Base-by-base conservation (phyloP, 805 yeast species). In the Candida pseudofarinosa region DNA sequence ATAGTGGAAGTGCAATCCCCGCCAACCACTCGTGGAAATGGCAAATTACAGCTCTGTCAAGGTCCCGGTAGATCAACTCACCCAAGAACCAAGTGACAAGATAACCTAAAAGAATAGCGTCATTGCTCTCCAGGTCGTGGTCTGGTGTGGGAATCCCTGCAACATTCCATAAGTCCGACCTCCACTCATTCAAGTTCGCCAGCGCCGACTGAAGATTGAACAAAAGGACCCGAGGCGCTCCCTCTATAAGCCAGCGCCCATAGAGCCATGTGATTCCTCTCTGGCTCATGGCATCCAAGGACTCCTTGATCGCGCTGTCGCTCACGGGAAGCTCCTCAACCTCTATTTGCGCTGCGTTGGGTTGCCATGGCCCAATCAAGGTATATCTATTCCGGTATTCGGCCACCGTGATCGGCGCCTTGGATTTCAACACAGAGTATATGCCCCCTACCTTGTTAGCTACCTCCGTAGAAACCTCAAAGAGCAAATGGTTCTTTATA, bases 21-120 rank as follows among this genome's bases (percentile, higher is more conserved):
- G 99, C 97, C 45, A 91, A 76, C 99, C 99, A 91, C 69, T 91
- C 99, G 69, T 91, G 99, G 63, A 86, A 90, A 60, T 91, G 99
- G 43, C 93, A 83, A 47, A 91, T 83, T 40, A 93, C 89, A 0
- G 98, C 97, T 54, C 91, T 81, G 41, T 84, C 84, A 18, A 81
- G 77, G 62, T 93, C 96, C 55, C 82, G 80, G 59, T 74, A 80
- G n/a, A 87, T 88, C 60, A 88, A 76, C 64, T 93, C 98, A 14
- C 99, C 99, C 43, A 93, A 70, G 62, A 91, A 90, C 99, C 99
- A 91, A 2, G 98, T 96, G 19, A 89, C 95, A 39, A 88, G 69
- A 66, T 91, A 91, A 23, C 99, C 99, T 52, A 91, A 72, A 48
- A 91, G 71, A 50, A 93, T 87, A 23, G 98, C 97, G 50, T 91